Evolutionary conservation across 768 basidiomycete species (phyloP), one percentile per base, ranked within the genome.

Genomic region (Agaricus sinodeliciosus): DNA sequence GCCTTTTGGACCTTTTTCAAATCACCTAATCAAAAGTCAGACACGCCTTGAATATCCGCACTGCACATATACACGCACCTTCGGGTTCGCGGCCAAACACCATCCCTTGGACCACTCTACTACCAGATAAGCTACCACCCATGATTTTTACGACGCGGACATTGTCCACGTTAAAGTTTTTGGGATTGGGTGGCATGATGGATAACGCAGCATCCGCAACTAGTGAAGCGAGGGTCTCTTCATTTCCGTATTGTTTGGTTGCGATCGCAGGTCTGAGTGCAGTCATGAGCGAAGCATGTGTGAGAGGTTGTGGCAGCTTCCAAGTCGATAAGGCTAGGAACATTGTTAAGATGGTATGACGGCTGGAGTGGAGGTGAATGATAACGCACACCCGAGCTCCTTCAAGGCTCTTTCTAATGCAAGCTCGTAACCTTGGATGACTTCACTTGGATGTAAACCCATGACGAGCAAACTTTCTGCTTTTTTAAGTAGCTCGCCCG

Each of bases 101-200:
- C 96, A 99, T 99, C 47, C 96, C 96, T 58, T 89, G 82, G 4
- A 99, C 88, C 4, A 99, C 94, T 51, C 78, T 82, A 69, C 93
- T 95, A 19, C 76, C 79, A 3, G 82, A 67, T n/a, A 99, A 71
- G 61, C 79, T 88, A 28, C 96, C 91, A 51, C 96, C 96, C 82
- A 99, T 87, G 57, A 99, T 97, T 72, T 98, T 99, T 62, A 99
- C 96, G 22, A 99, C 95, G 9, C 96, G 84, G 0, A 99, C 90
- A 61, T 94, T 94, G 69, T 99, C 96, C 26, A 98, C 94, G 69
- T 96, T 97, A 81, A 98, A 99, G 68, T 91, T 85, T 64, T 87
- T 86, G 7, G 83, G 81, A 65, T 90, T 90, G 1, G 76, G 65
- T 3, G 93, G 91, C 94, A 98, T 96, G 59, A 97, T 87, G 2